Conservation (phyloP, 2,329 filamentous ascomycete genomes). For the Tolypocladium album region DNA sequence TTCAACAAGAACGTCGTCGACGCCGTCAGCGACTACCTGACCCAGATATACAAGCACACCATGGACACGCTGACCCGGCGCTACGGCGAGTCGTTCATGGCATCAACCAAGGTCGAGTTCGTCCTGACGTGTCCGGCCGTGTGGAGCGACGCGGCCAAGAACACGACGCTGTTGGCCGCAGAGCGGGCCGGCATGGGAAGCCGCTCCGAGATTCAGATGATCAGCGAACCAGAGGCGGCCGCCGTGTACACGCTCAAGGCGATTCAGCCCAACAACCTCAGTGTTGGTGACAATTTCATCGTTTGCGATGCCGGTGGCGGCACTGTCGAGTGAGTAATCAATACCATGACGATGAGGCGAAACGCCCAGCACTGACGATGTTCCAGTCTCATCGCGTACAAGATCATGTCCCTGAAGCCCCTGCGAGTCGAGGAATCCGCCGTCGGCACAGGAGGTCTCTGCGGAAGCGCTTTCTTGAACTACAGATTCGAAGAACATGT, state of each 20-base stretch:
- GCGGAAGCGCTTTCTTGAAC: slow-evolving; percentile 70
- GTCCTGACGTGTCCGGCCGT: slow-evolving; percentile 75
- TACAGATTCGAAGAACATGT: slow-evolving; percentile 75
- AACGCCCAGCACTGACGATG: slow-evolving; percentile 8
- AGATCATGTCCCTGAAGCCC: slow-evolving; percentile 63
- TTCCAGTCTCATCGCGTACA: slow-evolving; percentile 61
- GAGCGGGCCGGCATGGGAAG: slow-evolving; percentile 70
- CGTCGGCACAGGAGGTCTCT: slow-evolving; percentile 67
- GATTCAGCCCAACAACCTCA: slow-evolving; percentile 65
- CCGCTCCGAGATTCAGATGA: slow-evolving; percentile 62
- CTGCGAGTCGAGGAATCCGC: slow-evolving; percentile 68
- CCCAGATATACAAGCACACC: slow-evolving; percentile 64
- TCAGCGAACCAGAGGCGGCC: slow-evolving; percentile 71
- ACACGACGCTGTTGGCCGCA: slow-evolving; percentile 67
- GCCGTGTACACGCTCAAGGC: slow-evolving; percentile 72
- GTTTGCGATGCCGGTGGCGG: slow-evolving; percentile 54
- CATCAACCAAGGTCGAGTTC: slow-evolving; percentile 63
- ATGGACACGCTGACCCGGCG: slow-evolving; percentile 65
- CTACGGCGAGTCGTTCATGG: slow-evolving; percentile 72
- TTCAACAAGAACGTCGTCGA: slow-evolving; percentile 70
- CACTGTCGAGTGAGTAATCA: slow-evolving; percentile 49
- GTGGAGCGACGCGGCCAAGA: slow-evolving; percentile 80
- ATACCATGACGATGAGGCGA: neutral
- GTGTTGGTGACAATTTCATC: slow-evolving; percentile 55
- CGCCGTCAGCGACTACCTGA: slow-evolving; percentile 70